Percentiles rank a stretch among this genome's conserved stretches.
Conservation (phyloP, 768 basidiomycete genomes). For the Fomitopsis pulvina region DNA sequence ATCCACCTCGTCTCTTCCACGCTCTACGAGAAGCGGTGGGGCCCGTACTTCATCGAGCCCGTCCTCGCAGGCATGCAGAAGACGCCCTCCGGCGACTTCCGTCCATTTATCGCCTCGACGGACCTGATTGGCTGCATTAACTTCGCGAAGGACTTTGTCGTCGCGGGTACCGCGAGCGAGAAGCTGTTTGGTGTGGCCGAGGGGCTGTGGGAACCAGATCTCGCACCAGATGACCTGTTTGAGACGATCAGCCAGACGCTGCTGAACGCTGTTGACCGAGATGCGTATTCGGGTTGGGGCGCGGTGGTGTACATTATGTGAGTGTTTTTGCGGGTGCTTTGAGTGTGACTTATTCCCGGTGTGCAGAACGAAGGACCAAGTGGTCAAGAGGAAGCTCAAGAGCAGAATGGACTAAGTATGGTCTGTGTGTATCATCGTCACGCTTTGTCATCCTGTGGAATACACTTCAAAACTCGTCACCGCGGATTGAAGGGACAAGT, state of each 20-base stretch:
- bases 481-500: no score
- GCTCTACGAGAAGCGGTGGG: constrained; percentile 92
- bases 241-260: constrained; percentile 97
- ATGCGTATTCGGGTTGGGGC: constrained; percentile 97
- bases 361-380: constrained; percentile 40
- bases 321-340: constrained; percentile 26
- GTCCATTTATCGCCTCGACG: constrained; percentile 92
- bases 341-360: neutral
- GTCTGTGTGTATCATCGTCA: constrained; percentile 10
- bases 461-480: no score
- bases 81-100: constrained; percentile 60
- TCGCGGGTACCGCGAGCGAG: constrained; percentile 85
- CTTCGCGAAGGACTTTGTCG: constrained; percentile 95
- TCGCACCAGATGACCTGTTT: constrained; percentile 94
- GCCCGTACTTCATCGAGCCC: constrained; percentile 94
- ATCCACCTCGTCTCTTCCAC: constrained; percentile 93
- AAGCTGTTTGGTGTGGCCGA: constrained; percentile 98
- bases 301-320: constrained; percentile 93
- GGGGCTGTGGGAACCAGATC: constrained; percentile 95
- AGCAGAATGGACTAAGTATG: constrained; percentile 43
- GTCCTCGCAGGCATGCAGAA: constrained; percentile 89
- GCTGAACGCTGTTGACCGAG: constrained; percentile 91
- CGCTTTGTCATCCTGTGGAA: no score
- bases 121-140: constrained; percentile 93
- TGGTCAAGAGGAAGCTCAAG: constrained; percentile 47